phyloP scores from a whole-genome alignment of 257 asterid species.

The Solanum stenotomum region DNA sequence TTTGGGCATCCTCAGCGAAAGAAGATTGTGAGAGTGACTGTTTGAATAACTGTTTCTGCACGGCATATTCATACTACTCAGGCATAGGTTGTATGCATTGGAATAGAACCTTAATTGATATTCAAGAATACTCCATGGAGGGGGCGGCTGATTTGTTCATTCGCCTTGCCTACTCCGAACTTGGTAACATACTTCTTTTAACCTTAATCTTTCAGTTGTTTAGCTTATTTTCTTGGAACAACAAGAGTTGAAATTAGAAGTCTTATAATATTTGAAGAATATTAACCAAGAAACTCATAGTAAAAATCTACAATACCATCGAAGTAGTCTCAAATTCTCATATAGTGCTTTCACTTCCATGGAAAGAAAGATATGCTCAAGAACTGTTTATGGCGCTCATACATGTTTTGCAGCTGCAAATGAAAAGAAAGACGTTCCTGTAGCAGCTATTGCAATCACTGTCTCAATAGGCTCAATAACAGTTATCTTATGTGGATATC shows the following conservation, averaged over 20 bases:
- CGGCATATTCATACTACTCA: constrained; percentile 9
- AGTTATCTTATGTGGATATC: no score
- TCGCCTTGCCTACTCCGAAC: constrained; percentile 41
- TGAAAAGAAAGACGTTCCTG: no score
- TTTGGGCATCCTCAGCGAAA: constrained; percentile 9
- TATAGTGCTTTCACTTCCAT: no score
- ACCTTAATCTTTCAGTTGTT: neutral
- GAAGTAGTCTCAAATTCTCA: neutral
- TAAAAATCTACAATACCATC: neutral
- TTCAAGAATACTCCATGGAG: constrained; percentile 18
- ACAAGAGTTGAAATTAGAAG: neutral
- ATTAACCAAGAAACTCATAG: neutral
- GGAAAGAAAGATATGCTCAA: no score
- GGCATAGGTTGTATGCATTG: constrained; percentile 23
- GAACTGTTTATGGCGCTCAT: no score
- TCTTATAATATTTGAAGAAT: neutral
- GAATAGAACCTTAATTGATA: constrained; percentile 22
- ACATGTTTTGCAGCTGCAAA: no score
- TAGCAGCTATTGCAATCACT: no score
- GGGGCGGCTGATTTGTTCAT: constrained; percentile 31
- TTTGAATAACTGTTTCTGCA: constrained; percentile 12
- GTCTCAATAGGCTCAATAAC: no score
- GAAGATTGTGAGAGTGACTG: constrained; percentile 31
- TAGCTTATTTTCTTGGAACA: neutral
- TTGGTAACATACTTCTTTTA: constrained; percentile 19